Conservation (phyloP, 345 rosid genomes). For the Populus nigra region DNA sequence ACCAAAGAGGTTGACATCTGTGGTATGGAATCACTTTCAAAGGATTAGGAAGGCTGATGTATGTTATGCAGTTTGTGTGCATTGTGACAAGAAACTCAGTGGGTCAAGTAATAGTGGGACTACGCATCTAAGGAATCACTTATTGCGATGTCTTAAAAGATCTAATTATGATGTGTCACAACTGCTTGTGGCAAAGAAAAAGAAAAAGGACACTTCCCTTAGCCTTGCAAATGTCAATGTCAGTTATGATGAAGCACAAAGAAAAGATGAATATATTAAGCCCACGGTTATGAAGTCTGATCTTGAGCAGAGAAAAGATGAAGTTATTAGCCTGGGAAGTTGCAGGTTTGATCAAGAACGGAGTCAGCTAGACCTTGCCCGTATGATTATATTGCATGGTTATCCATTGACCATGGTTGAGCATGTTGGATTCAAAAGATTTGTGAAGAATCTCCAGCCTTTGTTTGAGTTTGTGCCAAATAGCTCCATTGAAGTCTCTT, state of each 20-base stretch:
- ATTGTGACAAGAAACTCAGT: constrained; percentile 86
- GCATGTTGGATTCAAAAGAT: constrained; percentile 82
- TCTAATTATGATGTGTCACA: constrained; percentile 84
- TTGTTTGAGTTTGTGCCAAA: constrained; percentile 66
- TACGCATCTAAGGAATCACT: constrained; percentile 88
- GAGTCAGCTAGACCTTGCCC: constrained; percentile 78
- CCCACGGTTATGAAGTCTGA: constrained; percentile 59
- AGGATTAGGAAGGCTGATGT: constrained; percentile 82
- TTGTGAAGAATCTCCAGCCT: constrained; percentile 89
- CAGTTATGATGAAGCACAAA: constrained; percentile 61
- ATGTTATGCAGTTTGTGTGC: constrained; percentile 84
- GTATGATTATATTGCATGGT: constrained; percentile 83
- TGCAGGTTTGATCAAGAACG: constrained; percentile 77
- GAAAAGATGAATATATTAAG: constrained; percentile 67
- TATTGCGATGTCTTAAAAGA: constrained; percentile 85
- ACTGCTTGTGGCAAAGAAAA: constrained; percentile 68
- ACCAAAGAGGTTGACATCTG: constrained; percentile 83
- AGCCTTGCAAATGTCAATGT: constrained; percentile 49
- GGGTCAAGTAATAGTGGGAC: constrained; percentile 98
- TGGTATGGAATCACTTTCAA: constrained; percentile 94
- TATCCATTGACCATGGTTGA: constrained; percentile 84
- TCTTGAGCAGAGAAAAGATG: constrained; percentile 70
- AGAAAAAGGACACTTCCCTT: constrained; percentile 64
- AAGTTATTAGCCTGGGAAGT: constrained; percentile 54
- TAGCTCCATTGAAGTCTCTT: constrained; percentile 54